Percentiles rank a stretch among this genome's conserved stretches.
Conservation (phyloP, 495 filamentous ascomycete species). For the Parathielavia hyrcaniae region DNA sequence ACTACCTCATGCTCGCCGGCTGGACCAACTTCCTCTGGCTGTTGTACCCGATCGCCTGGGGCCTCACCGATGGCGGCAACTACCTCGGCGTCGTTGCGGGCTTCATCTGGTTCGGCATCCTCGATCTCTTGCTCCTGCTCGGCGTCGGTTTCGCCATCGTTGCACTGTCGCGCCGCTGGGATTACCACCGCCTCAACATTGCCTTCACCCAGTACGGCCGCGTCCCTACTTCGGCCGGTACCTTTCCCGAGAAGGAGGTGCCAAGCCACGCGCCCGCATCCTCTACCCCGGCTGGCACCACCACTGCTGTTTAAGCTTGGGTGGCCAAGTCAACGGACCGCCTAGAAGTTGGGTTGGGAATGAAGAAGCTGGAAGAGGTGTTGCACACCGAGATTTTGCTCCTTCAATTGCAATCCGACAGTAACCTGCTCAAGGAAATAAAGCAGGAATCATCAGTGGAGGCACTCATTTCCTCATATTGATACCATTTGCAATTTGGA, state of each 20-base stretch:
- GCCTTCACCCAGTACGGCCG: conserved; percentile 52
- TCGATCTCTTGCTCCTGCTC: conserved; percentile 39
- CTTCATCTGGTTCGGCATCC: conserved; percentile 45
- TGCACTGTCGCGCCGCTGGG: conserved; percentile 41
- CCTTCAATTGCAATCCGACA: too few relatives aligned
- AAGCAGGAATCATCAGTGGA: background rate
- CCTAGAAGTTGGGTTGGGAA: background rate
- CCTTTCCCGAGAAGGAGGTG: conserved; percentile 42
- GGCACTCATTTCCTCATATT: conserved; percentile 2
- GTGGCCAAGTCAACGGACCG: background rate
- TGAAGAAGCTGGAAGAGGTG: background rate
- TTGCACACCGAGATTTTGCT: too few relatives aligned
- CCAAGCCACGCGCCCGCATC: conserved; percentile 8
- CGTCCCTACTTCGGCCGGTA: conserved; percentile 34
- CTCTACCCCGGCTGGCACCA: background rate
- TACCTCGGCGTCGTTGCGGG: conserved; percentile 35
- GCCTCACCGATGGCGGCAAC: conserved; percentile 45
- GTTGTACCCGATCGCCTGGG: conserved; percentile 45
- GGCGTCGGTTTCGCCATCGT: conserved; percentile 35
- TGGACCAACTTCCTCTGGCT: conserved; percentile 46
- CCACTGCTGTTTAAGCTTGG: conserved; percentile 7
- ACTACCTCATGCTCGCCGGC: conserved; percentile 38
- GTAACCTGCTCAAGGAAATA: background rate
- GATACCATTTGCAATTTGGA: background rate
- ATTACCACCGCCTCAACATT: conserved; percentile 43